phyloP scores from a whole-genome alignment of 1,139 yeast species.

The Trichomonascaceae sp. region DNA sequence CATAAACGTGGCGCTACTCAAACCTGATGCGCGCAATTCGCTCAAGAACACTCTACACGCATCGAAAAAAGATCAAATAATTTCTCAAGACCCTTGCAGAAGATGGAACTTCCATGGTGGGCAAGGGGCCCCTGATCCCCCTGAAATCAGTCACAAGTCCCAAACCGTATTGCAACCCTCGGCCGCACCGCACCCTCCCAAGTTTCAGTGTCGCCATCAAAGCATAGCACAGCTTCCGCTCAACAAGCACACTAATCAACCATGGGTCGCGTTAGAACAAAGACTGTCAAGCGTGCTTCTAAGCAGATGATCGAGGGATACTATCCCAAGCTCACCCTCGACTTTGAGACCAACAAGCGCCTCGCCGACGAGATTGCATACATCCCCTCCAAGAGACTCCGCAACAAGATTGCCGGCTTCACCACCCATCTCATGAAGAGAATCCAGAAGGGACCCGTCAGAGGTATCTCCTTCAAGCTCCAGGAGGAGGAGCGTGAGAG shows the following conservation, averaged over 20 bases:
- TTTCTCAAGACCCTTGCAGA: too few relatives aligned
- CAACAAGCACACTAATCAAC: conserved; percentile 5
- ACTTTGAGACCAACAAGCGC: conserved; percentile 99
- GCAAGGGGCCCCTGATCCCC: too few relatives aligned
- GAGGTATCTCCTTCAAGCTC: conserved; percentile 99
- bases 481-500: conserved; percentile 99
- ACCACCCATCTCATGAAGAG: conserved; percentile 99
- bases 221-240: background rate
- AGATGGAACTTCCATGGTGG: too few relatives aligned
- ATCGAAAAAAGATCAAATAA: too few relatives aligned
- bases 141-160: too few relatives aligned
- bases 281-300: conserved; percentile 99
- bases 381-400: conserved; percentile 98
- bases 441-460: conserved; percentile 99
- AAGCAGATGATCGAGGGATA: conserved; percentile 99
- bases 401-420: conserved; percentile 99
- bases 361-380: conserved; percentile 96
- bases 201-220: too few relatives aligned
- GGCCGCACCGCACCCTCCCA: too few relatives aligned
- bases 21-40: too few relatives aligned
- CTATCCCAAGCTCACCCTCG: conserved; percentile 99
- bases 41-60: too few relatives aligned
- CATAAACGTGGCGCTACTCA: too few relatives aligned
- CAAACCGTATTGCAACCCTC: too few relatives aligned
- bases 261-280: conserved; percentile 41